A percentile compares a stretch with the other conserved stretches of the same genome.
Conservation (phyloP, 495 filamentous ascomycete species). For the Talaromyces stipitatus region DNA sequence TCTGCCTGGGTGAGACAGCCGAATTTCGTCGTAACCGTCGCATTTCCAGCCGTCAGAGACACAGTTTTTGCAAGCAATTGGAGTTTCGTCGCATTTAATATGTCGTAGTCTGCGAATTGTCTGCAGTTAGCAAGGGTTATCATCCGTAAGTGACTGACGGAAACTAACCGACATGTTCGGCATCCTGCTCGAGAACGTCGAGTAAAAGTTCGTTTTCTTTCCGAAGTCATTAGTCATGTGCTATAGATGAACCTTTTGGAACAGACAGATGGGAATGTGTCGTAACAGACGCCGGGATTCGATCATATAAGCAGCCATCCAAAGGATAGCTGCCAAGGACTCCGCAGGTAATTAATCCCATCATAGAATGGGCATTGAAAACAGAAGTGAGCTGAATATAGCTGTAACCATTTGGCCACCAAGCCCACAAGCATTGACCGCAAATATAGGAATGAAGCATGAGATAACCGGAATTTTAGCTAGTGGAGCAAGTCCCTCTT, state of each 20-base stretch:
- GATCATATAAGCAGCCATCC: too few relatives aligned
- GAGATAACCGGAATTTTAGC: too few relatives aligned
- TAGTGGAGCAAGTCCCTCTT: too few relatives aligned
- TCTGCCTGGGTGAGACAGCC: constrained; percentile 2
- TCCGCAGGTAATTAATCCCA: too few relatives aligned
- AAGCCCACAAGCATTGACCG: too few relatives aligned
- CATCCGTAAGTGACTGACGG: neutral
- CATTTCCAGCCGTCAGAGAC: constrained; percentile 12
- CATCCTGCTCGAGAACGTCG: constrained; percentile 9
- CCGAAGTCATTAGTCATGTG: neutral
- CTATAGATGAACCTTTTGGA: neutral
- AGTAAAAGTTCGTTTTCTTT: neutral
- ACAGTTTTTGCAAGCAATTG: constrained; percentile 12
- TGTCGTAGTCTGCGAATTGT: constrained; percentile 9
- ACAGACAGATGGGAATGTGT: too few relatives aligned
- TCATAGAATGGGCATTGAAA: too few relatives aligned
- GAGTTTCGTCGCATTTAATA: constrained; percentile 19
- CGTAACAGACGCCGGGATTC: too few relatives aligned
- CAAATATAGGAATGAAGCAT: too few relatives aligned
- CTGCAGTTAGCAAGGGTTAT: neutral
- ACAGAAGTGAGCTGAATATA: too few relatives aligned
- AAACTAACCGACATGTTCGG: constrained; percentile 14
- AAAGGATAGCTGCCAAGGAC: too few relatives aligned
- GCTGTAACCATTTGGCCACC: too few relatives aligned
- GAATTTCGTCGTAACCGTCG: constrained; percentile 17